phyloP scores from a whole-genome alignment of 1,284 basidiomycete species.

The Tilletia indica region DNA sequence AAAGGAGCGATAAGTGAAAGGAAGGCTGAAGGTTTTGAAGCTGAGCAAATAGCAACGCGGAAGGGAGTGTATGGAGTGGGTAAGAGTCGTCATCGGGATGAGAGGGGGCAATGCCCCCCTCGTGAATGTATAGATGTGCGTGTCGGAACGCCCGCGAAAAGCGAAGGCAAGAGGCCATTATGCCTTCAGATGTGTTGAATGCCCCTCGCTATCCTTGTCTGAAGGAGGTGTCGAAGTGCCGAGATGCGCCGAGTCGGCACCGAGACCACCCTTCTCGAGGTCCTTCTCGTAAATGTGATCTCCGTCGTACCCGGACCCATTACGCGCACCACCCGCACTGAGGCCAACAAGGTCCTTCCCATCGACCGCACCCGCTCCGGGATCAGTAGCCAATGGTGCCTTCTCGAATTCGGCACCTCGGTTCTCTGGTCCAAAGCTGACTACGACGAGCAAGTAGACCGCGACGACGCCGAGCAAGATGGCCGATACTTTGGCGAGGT shows the following conservation, averaged over 20 bases:
- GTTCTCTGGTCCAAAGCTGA: slow-evolving; percentile 43
- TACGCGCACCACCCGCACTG: not conserved
- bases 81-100: too few species aligned
- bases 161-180: too few species aligned
- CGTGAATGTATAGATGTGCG: too few species aligned
- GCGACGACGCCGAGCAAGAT: slow-evolving; percentile 72
- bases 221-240: slow-evolving; percentile 4
- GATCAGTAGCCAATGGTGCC: slow-evolving; percentile 73
- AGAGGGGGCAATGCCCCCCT: too few species aligned
- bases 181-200: too few species aligned
- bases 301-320: not conserved
- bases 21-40: too few species aligned
- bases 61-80: too few species aligned
- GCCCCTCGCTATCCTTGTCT: slow-evolving; percentile 3
- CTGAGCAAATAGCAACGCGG: too few species aligned
- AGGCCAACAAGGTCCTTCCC: slow-evolving; percentile 18
- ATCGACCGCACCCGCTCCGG: slow-evolving; percentile 66
- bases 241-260: not conserved
- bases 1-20: too few species aligned
- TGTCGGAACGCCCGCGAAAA: too few species aligned
- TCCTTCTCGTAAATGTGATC: not conserved
- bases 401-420: slow-evolving; percentile 81
- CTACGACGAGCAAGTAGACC: slow-evolving; percentile 52
- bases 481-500: slow-evolving; percentile 83
- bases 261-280: not conserved